Base-by-base conservation (phyloP, 1,284 basidiomycete genomes). In the Fomitiporia mediterranea region DNA sequence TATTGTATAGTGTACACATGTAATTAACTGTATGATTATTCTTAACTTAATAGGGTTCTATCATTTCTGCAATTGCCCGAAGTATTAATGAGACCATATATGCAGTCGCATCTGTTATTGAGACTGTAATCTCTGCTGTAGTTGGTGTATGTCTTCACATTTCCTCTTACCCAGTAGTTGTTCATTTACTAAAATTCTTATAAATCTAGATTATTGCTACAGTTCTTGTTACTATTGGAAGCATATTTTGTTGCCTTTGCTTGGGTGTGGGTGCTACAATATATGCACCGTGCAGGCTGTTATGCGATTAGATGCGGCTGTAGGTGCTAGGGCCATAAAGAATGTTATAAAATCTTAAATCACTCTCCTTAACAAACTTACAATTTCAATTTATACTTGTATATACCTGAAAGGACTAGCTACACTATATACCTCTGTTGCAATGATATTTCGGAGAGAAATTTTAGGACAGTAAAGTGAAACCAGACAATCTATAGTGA, bases 201-300 rank as follows among this genome's bases (percentile, higher is more conserved):
- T 28, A 34, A 47, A n/a, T 39, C 11, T 35, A 83, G 81, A 69
- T 83, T 40, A 77, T 84, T 52, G 79, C 82, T n/a, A 78, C 81
- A 0, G 83, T 84, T 56, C 80, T 82, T 64, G 73, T 83, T 61
- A 66, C 82, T 43, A 82, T 85, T 59, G 62, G 70, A 52, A 81
- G 83, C 62, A 83, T 84, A 54, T 67, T 84, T 2, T 84, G 82
- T 69, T 84, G 82, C 68, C 72, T 78, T 63, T 84, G 80, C 65
- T 70, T 64, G 60, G 61, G 75, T 15, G 72, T 75, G 52, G 62
- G 68, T n/a, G 34, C 35, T 28, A 37, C 44, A 19, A n/a, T n/a
- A n/a, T n/a, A n/a, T n/a, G n/a, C 17, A 21, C 3, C 25, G 49
- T 1, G n/a, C 25, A n/a, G 17, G 44, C 23, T 3, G 44, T 1